phyloP scores from a whole-genome alignment of 2,329 filamentous ascomycete species.

The Aspergillus carbonarius region DNA sequence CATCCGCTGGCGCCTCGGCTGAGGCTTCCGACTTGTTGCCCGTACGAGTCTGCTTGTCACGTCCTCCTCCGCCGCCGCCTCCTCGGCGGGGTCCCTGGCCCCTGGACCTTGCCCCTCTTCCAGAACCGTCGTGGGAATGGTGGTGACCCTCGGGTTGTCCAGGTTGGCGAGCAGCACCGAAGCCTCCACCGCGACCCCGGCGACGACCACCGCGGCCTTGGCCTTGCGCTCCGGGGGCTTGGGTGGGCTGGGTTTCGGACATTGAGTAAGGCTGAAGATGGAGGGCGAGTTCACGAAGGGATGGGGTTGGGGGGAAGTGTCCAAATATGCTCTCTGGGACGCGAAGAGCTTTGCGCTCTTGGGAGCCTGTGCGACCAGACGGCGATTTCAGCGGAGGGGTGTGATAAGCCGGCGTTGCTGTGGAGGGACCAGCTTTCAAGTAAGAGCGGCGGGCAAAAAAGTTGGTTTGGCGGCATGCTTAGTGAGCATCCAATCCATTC shows the following conservation, averaged over 20 bases:
- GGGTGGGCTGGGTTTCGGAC: conserved; percentile 31
- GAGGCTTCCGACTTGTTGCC: conserved; percentile 18
- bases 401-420: conserved; percentile 10
- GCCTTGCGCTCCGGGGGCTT: conserved; percentile 28
- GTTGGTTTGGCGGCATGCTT: conserved; percentile 17
- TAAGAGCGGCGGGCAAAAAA: conserved; percentile 21
- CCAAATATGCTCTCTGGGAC: conserved; percentile 1
- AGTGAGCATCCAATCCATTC: conserved; percentile 15
- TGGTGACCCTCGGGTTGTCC: conserved; percentile 30
- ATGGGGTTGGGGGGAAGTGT: not conserved
- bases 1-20: conserved; percentile 43
- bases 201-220: conserved; percentile 45
- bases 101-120: conserved; percentile 38
- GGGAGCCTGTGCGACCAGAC: conserved; percentile 8
- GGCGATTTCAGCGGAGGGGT: conserved; percentile 3
- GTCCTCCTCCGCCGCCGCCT: conserved; percentile 32
- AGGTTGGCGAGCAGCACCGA: conserved; percentile 20
- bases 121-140: conserved; percentile 23
- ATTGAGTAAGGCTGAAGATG: conserved; percentile 20
- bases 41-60: conserved; percentile 28
- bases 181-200: conserved; percentile 40
- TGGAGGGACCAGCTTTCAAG: conserved; percentile 12
- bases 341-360: conserved; percentile 13
- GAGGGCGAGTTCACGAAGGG: conserved; percentile 8
- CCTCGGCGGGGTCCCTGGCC: conserved; percentile 34